Percentiles rank a stretch among this genome's conserved stretches.
Conservation (phyloP, 192 early-diverging fungal species). For the Rhizophagus sp. region DNA sequence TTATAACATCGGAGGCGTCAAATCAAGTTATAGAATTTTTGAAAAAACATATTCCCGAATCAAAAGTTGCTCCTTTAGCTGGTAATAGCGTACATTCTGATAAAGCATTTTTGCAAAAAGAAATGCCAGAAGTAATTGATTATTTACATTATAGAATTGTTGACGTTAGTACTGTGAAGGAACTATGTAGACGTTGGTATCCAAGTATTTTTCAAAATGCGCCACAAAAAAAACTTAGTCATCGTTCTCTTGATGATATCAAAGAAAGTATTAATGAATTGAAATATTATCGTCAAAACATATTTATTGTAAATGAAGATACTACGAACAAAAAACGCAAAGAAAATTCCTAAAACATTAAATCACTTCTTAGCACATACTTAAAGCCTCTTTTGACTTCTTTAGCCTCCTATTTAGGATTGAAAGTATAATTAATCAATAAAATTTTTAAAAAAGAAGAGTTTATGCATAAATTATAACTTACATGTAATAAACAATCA, state of each 20-base stretch:
- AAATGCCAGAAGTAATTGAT: slow-evolving; percentile 75
- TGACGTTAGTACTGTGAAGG: slow-evolving; percentile 93
- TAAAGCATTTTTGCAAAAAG: slow-evolving; percentile 76
- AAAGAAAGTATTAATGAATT: slow-evolving; percentile 89
- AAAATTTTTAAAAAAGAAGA: not conserved
- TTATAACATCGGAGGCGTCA: slow-evolving; percentile 72
- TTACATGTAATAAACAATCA: slow-evolving; percentile 42
- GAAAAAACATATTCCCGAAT: slow-evolving; percentile 62
- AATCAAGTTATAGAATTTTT: slow-evolving; percentile 72
- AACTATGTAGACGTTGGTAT: slow-evolving; percentile 82
- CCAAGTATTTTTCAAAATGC: slow-evolving; percentile 47
- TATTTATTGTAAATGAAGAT: slow-evolving; percentile 51
- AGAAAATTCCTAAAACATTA: slow-evolving; percentile 28
- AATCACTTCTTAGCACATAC: slow-evolving; percentile 47
- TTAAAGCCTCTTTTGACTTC: slow-evolving; percentile 41
- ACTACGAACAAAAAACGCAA: not conserved
- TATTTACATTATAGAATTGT: slow-evolving; percentile 84
- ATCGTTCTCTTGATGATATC: slow-evolving; percentile 92
- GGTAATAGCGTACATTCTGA: slow-evolving; percentile 96
- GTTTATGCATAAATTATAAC: not conserved
- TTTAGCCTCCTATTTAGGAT: slow-evolving; percentile 33
- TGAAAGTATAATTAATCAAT: not conserved
- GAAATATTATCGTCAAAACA: slow-evolving; percentile 63
- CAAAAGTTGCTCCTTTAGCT: slow-evolving; percentile 70
- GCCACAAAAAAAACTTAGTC: slow-evolving; percentile 63